Percentiles rank a stretch among this genome's conserved stretches.
Conservation (phyloP, 2,329 filamentous ascomycete genomes). For the Sclerotinia minor region DNA sequence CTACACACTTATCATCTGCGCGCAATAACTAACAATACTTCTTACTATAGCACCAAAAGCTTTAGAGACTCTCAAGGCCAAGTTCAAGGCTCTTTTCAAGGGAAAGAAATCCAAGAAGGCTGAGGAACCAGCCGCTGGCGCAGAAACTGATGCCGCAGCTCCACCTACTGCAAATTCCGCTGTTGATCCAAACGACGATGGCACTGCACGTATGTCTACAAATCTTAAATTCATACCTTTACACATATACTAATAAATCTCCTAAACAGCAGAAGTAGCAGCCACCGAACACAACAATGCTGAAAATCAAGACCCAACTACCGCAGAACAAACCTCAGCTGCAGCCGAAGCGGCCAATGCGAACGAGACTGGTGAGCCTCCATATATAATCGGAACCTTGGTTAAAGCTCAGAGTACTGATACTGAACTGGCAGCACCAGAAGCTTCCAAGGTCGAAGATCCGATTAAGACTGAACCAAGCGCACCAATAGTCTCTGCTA, state of each 20-base stretch:
- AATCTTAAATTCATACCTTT: background rate
- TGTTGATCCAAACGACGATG: constrained; percentile 30
- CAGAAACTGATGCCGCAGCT: constrained; percentile 27
- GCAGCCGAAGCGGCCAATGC: background rate
- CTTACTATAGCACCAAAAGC: constrained; percentile 39
- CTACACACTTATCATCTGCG: background rate
- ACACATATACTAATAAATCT: constrained; percentile 25
- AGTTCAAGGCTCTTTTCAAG: constrained; percentile 40
- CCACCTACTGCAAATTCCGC: constrained; percentile 26
- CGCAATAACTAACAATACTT: constrained; percentile 2
- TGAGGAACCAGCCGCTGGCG: constrained; percentile 22
- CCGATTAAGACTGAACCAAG: constrained; percentile 26
- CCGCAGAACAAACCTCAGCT: constrained; percentile 26
- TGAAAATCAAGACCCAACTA: constrained; percentile 29
- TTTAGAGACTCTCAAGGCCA: constrained; percentile 38
- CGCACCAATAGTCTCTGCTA: constrained; percentile 12
- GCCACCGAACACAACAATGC: constrained; percentile 28
- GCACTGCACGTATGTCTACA: constrained; percentile 18
- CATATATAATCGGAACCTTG: constrained; percentile 25
- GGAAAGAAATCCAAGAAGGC: constrained; percentile 38
- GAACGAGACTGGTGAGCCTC: constrained; percentile 15
- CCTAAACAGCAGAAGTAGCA: constrained; percentile 28
- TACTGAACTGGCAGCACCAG: constrained; percentile 26
- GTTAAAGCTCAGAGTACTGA: constrained; percentile 15
- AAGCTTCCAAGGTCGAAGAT: constrained; percentile 29